Evolutionary conservation across 2,329 filamentous ascomycete species (phyloP), one percentile per base, ranked within the genome.

Genomic region (Alternaria ethzedia): DNA sequence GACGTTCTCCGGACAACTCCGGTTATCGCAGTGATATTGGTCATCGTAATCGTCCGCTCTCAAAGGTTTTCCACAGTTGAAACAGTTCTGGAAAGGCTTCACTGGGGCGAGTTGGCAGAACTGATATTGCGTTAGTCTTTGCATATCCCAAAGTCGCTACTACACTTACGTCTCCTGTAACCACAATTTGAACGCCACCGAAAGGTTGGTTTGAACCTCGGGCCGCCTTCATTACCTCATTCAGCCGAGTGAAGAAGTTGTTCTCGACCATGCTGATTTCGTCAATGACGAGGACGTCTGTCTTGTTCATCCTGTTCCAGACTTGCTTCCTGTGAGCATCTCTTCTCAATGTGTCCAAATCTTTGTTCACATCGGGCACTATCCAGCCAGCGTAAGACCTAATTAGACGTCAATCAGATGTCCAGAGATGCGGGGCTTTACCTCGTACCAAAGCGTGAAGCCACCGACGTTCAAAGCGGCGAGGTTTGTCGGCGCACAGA

Each of bases 261-360:
- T 84, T 87, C 51, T 88, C 86, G 0, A 90, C 82, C 88, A 91
- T 91, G 66, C 85, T 88, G 61, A 91, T 86, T 73, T 91, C 88
- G 68, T 90, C 88, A 20, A 91, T 87, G 20, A 91, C 82, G 3
- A 91, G 79, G 0, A 88, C 84, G 55, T 89, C 81, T 0, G 85
- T 88, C 0, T 74, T 45, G 36, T 41, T 41, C 36, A 41, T 41
- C n/a, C 36, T 41, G 36, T 0, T n/a, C 69, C 1, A 88, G 74
- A 0, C 84, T 4, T 75, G 71, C 12, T 79, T 78, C 12, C 75
- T 78, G 26, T 78, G 74, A 0, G 81, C 80, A 1, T 54, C 70
- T 2, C 43, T 10, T 28, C 71, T 74, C 20, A 86, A 63, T 1
- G 77, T 66, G 0, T 79, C 54, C 0, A 87, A 67, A 0, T 79